Conservation (phyloP, 345 rosid species). For the Laguncularia racemosa region DNA sequence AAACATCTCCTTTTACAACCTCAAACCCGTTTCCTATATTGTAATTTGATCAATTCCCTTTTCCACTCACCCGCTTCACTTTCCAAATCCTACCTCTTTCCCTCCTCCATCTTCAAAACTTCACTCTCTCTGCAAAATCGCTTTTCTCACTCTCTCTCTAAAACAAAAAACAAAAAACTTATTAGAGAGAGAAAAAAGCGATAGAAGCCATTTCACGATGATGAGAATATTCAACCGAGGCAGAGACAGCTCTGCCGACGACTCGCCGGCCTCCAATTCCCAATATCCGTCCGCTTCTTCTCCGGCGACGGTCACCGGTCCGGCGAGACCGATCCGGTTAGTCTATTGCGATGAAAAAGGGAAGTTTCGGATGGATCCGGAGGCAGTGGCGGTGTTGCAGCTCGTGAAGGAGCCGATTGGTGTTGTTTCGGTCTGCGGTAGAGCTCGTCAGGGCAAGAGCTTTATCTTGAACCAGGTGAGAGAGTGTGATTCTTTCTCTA, state of each 20-base stretch:
- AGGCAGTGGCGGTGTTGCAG: conserved; percentile 87
- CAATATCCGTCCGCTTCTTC: conserved; percentile 23
- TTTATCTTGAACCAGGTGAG: conserved; percentile 84
- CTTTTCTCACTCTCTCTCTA: not conserved
- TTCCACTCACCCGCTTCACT: too few relatives aligned
- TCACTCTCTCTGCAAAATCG: not conserved
- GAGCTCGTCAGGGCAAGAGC: conserved; percentile 98
- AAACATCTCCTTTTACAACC: too few relatives aligned
- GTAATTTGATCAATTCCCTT: too few relatives aligned
- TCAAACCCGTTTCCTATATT: too few relatives aligned
- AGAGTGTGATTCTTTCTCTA: too few relatives aligned
- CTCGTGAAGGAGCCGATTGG: conserved; percentile 97
- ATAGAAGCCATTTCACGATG: conserved; percentile 17
- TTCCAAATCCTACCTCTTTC: too few relatives aligned
- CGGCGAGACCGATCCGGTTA: conserved; percentile 84
- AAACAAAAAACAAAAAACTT: not conserved
- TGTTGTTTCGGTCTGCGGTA: conserved; percentile 94
- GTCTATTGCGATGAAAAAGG: conserved; percentile 93
- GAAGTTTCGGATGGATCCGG: conserved; percentile 97
- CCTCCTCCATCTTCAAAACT: not conserved
- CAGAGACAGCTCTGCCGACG: conserved; percentile 25
- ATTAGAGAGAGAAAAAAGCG: not conserved
- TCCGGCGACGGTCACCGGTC: conserved; percentile 65
- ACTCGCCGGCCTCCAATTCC: conserved; percentile 24
- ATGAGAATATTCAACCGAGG: conserved; percentile 36